Percentiles rank a stretch among this genome's conserved stretches.
Conservation (phyloP, 1,139 yeast genomes). For the Wickerhamomyces sp. region DNA sequence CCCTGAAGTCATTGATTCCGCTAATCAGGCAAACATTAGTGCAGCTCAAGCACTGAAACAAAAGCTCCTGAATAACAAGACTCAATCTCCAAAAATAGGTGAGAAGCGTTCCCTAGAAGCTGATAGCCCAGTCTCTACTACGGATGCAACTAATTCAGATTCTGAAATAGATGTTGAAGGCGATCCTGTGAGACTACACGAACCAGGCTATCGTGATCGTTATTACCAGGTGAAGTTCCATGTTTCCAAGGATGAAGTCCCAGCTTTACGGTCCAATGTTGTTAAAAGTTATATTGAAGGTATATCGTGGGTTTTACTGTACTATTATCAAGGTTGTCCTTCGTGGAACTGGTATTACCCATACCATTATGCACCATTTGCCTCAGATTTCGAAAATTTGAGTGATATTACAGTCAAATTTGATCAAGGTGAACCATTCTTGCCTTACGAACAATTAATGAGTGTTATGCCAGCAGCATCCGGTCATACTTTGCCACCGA, state of each 20-base stretch:
- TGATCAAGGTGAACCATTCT: slow-evolving; percentile 71
- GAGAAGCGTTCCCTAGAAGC: slow-evolving; percentile 3
- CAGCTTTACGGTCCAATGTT: slow-evolving; percentile 51
- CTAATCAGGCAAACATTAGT: slow-evolving; percentile 31
- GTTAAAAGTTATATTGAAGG: slow-evolving; percentile 85
- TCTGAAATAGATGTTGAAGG: slow-evolving; percentile 31
- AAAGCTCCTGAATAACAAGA: slow-evolving; percentile 24
- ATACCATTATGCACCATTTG: slow-evolving; percentile 97
- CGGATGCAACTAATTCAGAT: background rate
- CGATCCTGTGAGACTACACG: slow-evolving; percentile 71
- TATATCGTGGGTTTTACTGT: slow-evolving; percentile 87
- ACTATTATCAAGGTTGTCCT: slow-evolving; percentile 96
- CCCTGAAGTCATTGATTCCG: slow-evolving; percentile 28
- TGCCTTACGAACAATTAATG: slow-evolving; percentile 96
- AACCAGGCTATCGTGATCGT: slow-evolving; percentile 80
- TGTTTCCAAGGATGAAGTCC: slow-evolving; percentile 49
- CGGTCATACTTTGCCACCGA: slow-evolving; percentile 82
- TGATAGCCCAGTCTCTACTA: background rate
- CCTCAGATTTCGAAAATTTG: slow-evolving; percentile 71
- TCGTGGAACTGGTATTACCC: slow-evolving; percentile 99
- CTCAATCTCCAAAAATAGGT: slow-evolving; percentile 7
- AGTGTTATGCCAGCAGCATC: slow-evolving; percentile 97
- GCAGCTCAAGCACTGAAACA: slow-evolving; percentile 40
- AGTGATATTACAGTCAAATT: slow-evolving; percentile 59
- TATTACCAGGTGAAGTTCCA: slow-evolving; percentile 78